These are phyloP conservation scores for Boletus tylopilopsis DNA, from an alignment of 768 basidiomycete genomes.

Conservation along the genomic window DNA sequence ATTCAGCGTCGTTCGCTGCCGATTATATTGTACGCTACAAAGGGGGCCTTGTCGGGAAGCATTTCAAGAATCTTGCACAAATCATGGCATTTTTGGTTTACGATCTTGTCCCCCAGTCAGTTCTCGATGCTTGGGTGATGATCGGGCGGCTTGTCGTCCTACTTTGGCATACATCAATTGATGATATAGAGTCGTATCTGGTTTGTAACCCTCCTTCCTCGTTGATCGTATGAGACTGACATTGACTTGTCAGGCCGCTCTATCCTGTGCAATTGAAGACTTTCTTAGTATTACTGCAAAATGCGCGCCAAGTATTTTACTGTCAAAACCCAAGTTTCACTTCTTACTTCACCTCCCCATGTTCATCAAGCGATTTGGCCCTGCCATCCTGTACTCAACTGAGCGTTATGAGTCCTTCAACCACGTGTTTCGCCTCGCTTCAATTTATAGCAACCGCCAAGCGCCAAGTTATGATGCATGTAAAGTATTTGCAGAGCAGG, in stretches of 20 bases:
- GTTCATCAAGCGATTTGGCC: constrained; percentile 27
- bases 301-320: constrained; percentile 23
- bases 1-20: constrained; percentile 20
- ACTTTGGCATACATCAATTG: constrained; percentile 42
- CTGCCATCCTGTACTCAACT: constrained; percentile 27
- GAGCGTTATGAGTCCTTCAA: constrained; percentile 29
- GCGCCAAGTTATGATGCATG: constrained; percentile 27
- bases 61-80: constrained; percentile 31
- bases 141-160: constrained; percentile 35
- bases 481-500: constrained; percentile 4
- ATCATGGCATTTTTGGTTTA: constrained; percentile 30
- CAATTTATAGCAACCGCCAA: constrained; percentile 29
- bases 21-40: constrained; percentile 33
- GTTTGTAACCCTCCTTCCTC: constrained; percentile 4
- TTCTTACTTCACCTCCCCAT: constrained; percentile 27
- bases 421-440: constrained; percentile 22
- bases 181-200: constrained; percentile 33
- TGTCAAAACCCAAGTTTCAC: constrained; percentile 31
- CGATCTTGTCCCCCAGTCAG: constrained; percentile 23
- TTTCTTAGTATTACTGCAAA: constrained; percentile 19
- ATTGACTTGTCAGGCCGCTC: background rate
- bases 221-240: too few species aligned
- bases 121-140: constrained; percentile 29
- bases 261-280: constrained; percentile 21
- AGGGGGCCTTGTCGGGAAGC: constrained; percentile 30